A percentile compares a stretch with the other conserved stretches of the same genome.
Evolutionary conservation across 495 filamentous ascomycete species (phyloP).

Genomic region (Penicillium soppii): DNA sequence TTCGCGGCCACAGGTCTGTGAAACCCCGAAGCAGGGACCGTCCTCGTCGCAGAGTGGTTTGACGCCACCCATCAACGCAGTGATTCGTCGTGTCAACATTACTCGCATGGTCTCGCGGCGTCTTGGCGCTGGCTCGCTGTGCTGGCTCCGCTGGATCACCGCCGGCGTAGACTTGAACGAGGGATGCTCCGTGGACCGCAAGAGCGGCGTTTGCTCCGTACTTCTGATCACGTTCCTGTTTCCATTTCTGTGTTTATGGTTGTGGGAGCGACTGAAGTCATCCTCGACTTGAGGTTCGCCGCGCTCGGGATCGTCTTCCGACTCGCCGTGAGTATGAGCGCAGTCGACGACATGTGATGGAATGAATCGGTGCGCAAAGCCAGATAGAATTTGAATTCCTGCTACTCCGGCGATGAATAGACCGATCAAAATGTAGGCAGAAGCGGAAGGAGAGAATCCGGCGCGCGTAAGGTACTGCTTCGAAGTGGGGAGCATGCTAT

Average conservation of each 20-base stretch:
- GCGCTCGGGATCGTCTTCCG: slow-evolving; percentile 35
- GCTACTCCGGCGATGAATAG: slow-evolving; percentile 81
- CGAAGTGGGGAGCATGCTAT: slow-evolving; percentile 89
- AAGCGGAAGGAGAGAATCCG: slow-evolving; percentile 60
- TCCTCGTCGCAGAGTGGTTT: slow-evolving; percentile 69
- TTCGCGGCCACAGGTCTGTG: slow-evolving; percentile 80
- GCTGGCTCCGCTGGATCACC: slow-evolving; percentile 17
- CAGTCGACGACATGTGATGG: slow-evolving; percentile 95
- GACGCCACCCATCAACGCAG: slow-evolving; percentile 64
- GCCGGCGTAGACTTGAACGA: slow-evolving; percentile 28
- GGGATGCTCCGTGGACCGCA: slow-evolving; percentile 10
- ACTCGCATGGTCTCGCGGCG: slow-evolving; percentile 40
- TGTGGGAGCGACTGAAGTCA: slow-evolving; percentile 16
- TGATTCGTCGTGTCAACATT: slow-evolving; percentile 48
- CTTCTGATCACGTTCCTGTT: slow-evolving; percentile 14
- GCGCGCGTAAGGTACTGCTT: slow-evolving; percentile 70
- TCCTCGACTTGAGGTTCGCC: slow-evolving; percentile 19
- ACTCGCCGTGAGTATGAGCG: slow-evolving; percentile 68
- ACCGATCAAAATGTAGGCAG: slow-evolving; percentile 70
- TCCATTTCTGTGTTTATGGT: slow-evolving; percentile 15
- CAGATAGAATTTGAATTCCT: slow-evolving; percentile 78
- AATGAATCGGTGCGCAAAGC: slow-evolving; percentile 75
- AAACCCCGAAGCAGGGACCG: slow-evolving; percentile 80
- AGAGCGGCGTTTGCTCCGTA: slow-evolving; percentile 50
- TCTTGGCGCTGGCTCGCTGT: not conserved